These are phyloP conservation scores for Scedosporium dehoogii DNA, from an alignment of 2,329 filamentous ascomycete species.

Conservation along the genomic window DNA sequence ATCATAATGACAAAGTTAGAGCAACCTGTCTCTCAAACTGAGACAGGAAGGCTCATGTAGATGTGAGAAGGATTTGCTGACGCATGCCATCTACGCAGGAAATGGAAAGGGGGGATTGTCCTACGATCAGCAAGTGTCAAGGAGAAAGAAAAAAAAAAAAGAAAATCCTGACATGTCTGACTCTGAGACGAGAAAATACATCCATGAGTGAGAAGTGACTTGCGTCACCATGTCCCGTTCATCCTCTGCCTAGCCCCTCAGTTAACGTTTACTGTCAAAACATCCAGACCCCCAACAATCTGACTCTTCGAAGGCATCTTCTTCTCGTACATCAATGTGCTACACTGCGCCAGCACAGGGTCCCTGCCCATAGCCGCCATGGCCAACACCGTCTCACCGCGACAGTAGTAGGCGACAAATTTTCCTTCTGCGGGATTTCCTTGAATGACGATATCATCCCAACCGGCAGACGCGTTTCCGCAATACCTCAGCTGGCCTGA, in stretches of 20 bases:
- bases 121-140: too few relatives aligned
- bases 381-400: conserved; percentile 78
- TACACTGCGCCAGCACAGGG: conserved; percentile 71
- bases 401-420: conserved; percentile 83
- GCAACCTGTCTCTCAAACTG: too few relatives aligned
- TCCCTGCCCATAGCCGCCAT: conserved; percentile 87
- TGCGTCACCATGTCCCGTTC: background rate
- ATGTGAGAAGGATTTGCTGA: too few relatives aligned
- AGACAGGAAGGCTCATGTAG: too few relatives aligned
- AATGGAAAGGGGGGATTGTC: too few relatives aligned
- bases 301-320: conserved; percentile 79
- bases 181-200: background rate
- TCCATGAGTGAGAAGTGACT: background rate
- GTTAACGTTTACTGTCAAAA: conserved; percentile 23
- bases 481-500: conserved; percentile 87
- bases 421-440: conserved; percentile 68
- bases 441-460: conserved; percentile 73
- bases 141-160: too few relatives aligned
- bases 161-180: too few relatives aligned
- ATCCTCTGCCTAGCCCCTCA: background rate
- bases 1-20: too few relatives aligned
- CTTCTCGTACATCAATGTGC: conserved; percentile 72
- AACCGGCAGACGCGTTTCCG: conserved; percentile 72
- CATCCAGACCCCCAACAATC: conserved; percentile 52
- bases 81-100: too few relatives aligned